Percentiles rank a stretch among this genome's conserved stretches.
Evolutionary conservation across 805 yeast species (phyloP).

Genomic region (Candida silvatica): DNA sequence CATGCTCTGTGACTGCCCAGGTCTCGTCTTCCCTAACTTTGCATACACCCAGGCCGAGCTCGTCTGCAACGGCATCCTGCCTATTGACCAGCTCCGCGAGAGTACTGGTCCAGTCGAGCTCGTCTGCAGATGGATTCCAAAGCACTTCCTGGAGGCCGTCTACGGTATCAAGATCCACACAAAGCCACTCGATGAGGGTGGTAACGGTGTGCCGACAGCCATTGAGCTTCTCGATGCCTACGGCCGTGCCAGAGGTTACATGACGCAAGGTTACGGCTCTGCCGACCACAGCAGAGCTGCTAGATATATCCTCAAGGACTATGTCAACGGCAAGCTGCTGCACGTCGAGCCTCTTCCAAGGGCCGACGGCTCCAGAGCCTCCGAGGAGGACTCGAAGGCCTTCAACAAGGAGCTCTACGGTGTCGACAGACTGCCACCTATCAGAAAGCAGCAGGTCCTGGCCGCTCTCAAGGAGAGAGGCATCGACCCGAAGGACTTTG

Average conservation of each 20-base stretch:
- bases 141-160: conserved; percentile 77
- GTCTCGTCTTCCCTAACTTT: conserved; percentile 96
- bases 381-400: conserved; percentile 43
- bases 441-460: conserved; percentile 63
- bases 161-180: conserved; percentile 88
- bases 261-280: conserved; percentile 95
- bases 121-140: conserved; percentile 84
- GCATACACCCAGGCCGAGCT: conserved; percentile 95
- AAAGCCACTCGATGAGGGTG: conserved; percentile 76
- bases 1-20: conserved; percentile 96
- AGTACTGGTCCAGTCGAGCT: conserved; percentile 81
- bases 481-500: conserved; percentile 41
- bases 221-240: conserved; percentile 84
- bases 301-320: conserved; percentile 86
- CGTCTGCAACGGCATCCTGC: conserved; percentile 97
- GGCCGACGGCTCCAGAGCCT: conserved; percentile 43
- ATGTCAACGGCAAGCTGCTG: conserved; percentile 83
- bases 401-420: conserved; percentile 76
- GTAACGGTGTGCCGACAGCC: conserved; percentile 81
- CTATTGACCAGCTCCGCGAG: conserved; percentile 94
- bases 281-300: conserved; percentile 97
- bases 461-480: conserved; percentile 55
- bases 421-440: conserved; percentile 55
- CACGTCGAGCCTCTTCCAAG: conserved; percentile 86
- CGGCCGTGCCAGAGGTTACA: conserved; percentile 94